Evolutionary conservation across 2,329 filamentous ascomycete genomes (phyloP).

Genomic region (Plenodomus tracheiphilus): DNA sequence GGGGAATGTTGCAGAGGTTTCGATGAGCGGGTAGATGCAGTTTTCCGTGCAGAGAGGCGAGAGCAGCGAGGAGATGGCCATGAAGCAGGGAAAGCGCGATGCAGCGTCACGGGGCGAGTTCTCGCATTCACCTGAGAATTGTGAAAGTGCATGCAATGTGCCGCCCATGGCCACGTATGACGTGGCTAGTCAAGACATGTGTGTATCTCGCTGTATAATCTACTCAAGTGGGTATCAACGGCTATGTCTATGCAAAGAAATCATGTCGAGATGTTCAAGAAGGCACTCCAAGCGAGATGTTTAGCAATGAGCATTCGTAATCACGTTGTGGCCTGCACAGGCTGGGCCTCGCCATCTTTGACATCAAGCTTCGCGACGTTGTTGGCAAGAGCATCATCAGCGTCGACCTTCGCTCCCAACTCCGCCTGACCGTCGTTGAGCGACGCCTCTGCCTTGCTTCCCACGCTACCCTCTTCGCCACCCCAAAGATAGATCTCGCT

Average conservation of each 20-base stretch:
- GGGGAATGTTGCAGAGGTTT: neutral
- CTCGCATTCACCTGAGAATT: neutral
- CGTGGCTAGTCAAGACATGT: neutral
- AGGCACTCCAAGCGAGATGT: neutral
- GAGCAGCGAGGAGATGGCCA: neutral
- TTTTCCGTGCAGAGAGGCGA: neutral
- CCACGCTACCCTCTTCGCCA: constrained; percentile 47
- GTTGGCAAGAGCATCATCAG: constrained; percentile 1
- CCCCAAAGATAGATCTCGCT: constrained; percentile 86
- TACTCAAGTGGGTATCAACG: neutral
- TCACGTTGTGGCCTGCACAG: neutral
- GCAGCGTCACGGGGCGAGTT: neutral
- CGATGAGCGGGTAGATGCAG: neutral
- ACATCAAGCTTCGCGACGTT: neutral
- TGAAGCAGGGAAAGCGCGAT: neutral
- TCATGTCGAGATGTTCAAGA: neutral
- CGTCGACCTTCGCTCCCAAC: neutral
- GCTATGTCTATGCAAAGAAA: neutral
- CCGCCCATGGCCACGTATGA: neutral
- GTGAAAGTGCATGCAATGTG: neutral
- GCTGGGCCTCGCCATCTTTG: neutral
- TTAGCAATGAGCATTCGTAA: neutral
- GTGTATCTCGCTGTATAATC: neutral
- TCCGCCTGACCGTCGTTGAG: neutral
- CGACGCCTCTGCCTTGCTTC: neutral